These are phyloP conservation scores for Carallia brachiata DNA, from an alignment of 345 rosid genomes.

Conservation along the genomic window DNA sequence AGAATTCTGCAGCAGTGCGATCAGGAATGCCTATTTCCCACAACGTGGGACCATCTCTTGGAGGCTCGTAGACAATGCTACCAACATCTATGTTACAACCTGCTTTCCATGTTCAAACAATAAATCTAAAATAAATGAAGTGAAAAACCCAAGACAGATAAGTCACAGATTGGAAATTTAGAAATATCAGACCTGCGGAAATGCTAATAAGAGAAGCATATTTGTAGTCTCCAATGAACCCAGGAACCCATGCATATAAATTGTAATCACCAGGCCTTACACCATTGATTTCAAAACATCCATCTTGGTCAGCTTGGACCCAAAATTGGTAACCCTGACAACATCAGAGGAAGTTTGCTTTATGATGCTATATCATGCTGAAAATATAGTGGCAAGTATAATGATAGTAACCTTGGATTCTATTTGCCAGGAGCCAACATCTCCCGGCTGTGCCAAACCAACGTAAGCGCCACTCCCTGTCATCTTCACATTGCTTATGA, in stretches of 20 bases:
- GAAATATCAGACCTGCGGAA: conserved; percentile 42
- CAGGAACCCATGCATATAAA: conserved; percentile 80
- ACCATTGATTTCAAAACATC: conserved; percentile 49
- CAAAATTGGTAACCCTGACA: conserved; percentile 80
- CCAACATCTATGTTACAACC: conserved; percentile 52
- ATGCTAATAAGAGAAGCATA: conserved; percentile 37
- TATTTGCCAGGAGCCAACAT: conserved; percentile 78
- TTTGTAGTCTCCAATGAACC: conserved; percentile 75
- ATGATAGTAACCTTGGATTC: conserved; percentile 58
- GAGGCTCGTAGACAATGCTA: conserved; percentile 66
- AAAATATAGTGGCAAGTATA: neutral
- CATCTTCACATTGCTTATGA: conserved; percentile 32
- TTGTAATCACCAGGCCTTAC: conserved; percentile 56
- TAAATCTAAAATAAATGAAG: neutral
- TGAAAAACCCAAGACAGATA: neutral
- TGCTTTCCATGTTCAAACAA: conserved; percentile 20
- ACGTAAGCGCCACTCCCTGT: conserved; percentile 58
- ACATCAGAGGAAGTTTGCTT: neutral
- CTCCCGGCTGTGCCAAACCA: conserved; percentile 79
- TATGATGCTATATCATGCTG: neutral
- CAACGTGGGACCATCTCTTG: conserved; percentile 76
- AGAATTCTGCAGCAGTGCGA: conserved; percentile 76
- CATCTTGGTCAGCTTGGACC: conserved; percentile 58
- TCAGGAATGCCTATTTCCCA: conserved; percentile 96
- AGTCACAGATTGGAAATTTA: neutral